Evolutionary conservation across 139 green algal genomes (phyloP).

Genomic region (Chlorella vulgaris): DNA sequence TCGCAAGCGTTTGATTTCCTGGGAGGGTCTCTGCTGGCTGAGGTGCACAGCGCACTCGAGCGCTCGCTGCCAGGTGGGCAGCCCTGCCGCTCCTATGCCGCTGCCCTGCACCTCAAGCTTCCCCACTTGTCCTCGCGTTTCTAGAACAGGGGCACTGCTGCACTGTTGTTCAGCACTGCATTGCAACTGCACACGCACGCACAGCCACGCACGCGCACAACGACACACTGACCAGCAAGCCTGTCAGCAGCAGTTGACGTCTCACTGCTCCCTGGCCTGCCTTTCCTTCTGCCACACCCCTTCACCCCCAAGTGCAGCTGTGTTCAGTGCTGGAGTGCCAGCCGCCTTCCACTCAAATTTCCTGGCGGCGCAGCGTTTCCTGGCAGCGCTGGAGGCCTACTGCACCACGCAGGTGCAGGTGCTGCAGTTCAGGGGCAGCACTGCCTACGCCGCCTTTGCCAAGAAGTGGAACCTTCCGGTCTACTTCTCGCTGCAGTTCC

Average conservation of each 20-base stretch:
- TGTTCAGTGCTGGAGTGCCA: conserved; percentile 87
- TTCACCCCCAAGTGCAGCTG: conserved; percentile 43
- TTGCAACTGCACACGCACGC: not conserved
- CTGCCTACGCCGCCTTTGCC: conserved; percentile 65
- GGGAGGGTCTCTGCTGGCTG: conserved; percentile 72
- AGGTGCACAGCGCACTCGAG: conserved; percentile 72
- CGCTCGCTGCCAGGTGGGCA: conserved; percentile 57
- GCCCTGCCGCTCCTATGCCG: not conserved
- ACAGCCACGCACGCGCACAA: no score
- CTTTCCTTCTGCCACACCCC: not conserved
- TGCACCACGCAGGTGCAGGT: conserved; percentile 36
- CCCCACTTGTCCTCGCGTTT: not conserved
- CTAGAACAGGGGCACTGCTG: not conserved
- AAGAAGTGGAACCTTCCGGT: conserved; percentile 90
- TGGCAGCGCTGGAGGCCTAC: conserved; percentile 54
- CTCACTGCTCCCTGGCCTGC: no score
- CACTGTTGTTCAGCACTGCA: not conserved
- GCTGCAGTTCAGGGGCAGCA: conserved; percentile 55
- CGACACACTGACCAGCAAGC: no score
- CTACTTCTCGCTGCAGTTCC: conserved; percentile 91
- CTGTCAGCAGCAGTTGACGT: no score
- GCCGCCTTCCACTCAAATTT: conserved; percentile 87
- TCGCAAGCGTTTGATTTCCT: conserved; percentile 83
- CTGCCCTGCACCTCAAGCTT: no score
- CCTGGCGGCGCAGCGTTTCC: conserved; percentile 59